phyloP scores from a whole-genome alignment of 2,329 filamentous ascomycete genomes.

The Stachybotrys elegans region DNA sequence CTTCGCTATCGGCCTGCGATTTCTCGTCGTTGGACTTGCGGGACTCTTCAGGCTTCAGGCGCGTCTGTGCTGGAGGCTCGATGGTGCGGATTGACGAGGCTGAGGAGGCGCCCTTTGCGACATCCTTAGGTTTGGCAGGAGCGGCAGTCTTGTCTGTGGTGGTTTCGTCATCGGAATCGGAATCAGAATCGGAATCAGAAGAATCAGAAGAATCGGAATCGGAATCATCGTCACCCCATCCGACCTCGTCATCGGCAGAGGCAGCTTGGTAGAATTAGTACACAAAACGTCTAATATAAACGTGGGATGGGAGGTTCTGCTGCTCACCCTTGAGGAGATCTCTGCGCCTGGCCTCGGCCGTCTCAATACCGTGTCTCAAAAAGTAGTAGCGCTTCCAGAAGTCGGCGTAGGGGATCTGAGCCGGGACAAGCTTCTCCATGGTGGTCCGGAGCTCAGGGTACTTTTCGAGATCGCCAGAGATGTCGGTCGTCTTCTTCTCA shows the following conservation, averaged over 20 bases:
- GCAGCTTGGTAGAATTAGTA: no score
- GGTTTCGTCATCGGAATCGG: constrained; percentile 18
- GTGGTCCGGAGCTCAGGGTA: constrained; percentile 79
- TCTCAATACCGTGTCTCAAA: constrained; percentile 85
- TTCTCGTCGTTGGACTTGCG: constrained; percentile 82
- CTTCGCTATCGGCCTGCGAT: constrained; percentile 87
- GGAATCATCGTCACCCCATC: constrained; percentile 68
- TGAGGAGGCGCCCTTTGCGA: constrained; percentile 42
- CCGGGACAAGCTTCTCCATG: constrained; percentile 96
- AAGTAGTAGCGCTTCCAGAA: constrained; percentile 99
- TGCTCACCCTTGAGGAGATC: constrained; percentile 83
- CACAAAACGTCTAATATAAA: no score
- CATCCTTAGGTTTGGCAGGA: no score
- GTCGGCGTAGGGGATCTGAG: constrained; percentile 77
- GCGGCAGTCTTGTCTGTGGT: constrained; percentile 9
- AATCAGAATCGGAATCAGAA: constrained; percentile 61
- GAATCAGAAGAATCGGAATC: no score
- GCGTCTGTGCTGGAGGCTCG: constrained; percentile 41
- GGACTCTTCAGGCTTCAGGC: constrained; percentile 58
- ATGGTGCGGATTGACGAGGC: constrained; percentile 56
- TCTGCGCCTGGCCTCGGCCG: constrained; percentile 79
- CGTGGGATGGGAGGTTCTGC: no score
- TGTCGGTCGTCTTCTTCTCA: constrained; percentile 78
- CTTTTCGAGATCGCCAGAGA: constrained; percentile 75
- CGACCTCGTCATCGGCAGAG: constrained; percentile 65